phyloP scores from a whole-genome alignment of 208 protist genomes.

The Trypanosomatidae sp. region DNA sequence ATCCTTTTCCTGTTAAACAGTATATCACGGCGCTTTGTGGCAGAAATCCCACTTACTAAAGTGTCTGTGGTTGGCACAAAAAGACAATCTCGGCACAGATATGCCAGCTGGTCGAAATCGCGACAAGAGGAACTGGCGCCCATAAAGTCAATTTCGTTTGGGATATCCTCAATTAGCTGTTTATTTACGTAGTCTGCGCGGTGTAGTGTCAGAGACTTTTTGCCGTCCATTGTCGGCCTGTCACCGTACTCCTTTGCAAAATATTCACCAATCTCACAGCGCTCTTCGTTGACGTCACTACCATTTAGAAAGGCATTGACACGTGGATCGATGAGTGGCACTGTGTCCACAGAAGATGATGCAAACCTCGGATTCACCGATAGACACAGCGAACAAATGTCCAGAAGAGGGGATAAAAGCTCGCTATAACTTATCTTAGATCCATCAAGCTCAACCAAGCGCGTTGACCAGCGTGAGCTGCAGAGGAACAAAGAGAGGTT shows the following conservation, averaged over 20 bases:
- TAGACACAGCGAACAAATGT: conserved; percentile 54
- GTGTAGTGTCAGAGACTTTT: conserved; percentile 23
- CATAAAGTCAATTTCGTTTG: conserved; percentile 59
- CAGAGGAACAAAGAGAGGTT: conserved; percentile 44
- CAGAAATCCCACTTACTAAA: conserved; percentile 10
- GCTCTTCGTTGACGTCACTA: conserved; percentile 3
- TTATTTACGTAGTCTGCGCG: conserved; percentile 23
- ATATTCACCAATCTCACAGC: not conserved
- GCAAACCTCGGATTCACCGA: conserved; percentile 34
- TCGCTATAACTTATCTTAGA: conserved; percentile 34
- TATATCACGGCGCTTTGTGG: conserved; percentile 22
- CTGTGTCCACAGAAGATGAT: conserved; percentile 48
- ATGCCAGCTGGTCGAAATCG: conserved; percentile 72
- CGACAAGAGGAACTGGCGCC: conserved; percentile 60
- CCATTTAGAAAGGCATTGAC: conserved; percentile 22
- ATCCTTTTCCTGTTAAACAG: conserved; percentile 56
- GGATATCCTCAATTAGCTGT: conserved; percentile 42
- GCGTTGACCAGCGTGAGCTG: conserved; percentile 52
- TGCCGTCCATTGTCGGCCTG: not conserved
- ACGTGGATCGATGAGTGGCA: conserved; percentile 50
- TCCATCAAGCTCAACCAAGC: conserved; percentile 29
- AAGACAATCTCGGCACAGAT: conserved; percentile 55
- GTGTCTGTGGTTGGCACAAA: conserved; percentile 28
- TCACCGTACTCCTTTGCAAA: not conserved
- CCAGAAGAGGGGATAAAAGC: conserved; percentile 48